Conservation (phyloP, 1,284 basidiomycete genomes). For the Naganishia sp. region DNA sequence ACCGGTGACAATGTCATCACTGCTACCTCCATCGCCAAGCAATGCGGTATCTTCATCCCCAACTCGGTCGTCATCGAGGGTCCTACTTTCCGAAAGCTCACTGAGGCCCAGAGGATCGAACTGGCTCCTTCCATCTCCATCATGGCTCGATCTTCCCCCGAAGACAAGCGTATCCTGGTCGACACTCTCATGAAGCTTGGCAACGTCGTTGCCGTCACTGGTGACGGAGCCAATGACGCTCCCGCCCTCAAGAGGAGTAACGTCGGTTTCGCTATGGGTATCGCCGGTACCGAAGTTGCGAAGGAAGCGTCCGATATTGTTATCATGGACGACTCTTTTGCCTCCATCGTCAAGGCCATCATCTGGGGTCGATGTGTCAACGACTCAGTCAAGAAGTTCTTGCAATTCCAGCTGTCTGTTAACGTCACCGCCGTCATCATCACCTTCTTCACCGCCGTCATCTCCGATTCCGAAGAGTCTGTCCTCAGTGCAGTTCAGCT, state of each 20-base stretch:
- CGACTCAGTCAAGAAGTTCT: slow-evolving; percentile 93
- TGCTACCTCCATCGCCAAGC: slow-evolving; percentile 77
- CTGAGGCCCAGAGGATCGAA: slow-evolving; percentile 56
- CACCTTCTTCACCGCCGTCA: slow-evolving; percentile 87
- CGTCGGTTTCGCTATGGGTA: slow-evolving; percentile 97
- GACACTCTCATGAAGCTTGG: slow-evolving; percentile 83
- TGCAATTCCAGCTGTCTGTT: slow-evolving; percentile 96
- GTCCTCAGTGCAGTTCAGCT: slow-evolving; percentile 92
- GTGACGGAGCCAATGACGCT: slow-evolving; percentile 97
- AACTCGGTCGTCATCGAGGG: slow-evolving; percentile 98
- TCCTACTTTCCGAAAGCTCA: slow-evolving; percentile 64
- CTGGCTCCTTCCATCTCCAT: slow-evolving; percentile 62
- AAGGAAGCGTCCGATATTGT: slow-evolving; percentile 99
- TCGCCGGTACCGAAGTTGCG: slow-evolving; percentile 96
- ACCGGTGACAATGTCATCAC: slow-evolving; percentile 97
- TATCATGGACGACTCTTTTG: slow-evolving; percentile 87
- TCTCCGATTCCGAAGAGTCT: slow-evolving; percentile 73
- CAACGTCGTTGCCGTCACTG: slow-evolving; percentile 94
- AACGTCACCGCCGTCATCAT: slow-evolving; percentile 95
- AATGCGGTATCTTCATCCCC: slow-evolving; percentile 89
- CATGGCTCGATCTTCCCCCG: slow-evolving; percentile 90
- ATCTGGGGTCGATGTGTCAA: slow-evolving; percentile 99
- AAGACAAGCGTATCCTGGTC: slow-evolving; percentile 93
- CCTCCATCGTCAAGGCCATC: slow-evolving; percentile 93
- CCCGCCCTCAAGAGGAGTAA: slow-evolving; percentile 93